phyloP scores from a whole-genome alignment of 495 filamentous ascomycete genomes.

The Rhypophila decipiens region DNA sequence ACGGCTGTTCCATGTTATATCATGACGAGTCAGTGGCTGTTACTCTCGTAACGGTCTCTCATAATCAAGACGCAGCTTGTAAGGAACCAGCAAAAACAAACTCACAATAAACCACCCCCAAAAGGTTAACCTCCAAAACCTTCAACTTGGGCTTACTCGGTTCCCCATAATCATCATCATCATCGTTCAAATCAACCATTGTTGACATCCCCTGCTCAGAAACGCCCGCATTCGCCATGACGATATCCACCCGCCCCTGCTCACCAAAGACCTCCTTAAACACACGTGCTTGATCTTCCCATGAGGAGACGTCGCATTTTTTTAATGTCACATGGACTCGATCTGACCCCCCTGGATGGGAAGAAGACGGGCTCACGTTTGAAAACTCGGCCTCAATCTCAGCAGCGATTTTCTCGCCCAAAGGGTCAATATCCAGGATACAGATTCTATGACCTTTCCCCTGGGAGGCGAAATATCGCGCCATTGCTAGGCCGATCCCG shows the following conservation, averaged over 20 bases:
- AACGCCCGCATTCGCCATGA: slow-evolving; percentile 53
- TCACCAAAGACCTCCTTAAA: slow-evolving; percentile 37
- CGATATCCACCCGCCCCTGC: slow-evolving; percentile 40
- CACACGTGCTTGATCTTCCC: slow-evolving; percentile 38
- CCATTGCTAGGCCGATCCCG: slow-evolving; percentile 48
- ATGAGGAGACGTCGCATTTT: slow-evolving; percentile 41
- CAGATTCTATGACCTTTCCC: slow-evolving; percentile 39
- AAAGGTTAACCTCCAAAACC: slow-evolving; percentile 43
- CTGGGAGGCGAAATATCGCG: slow-evolving; percentile 40
- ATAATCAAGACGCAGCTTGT: too few species aligned
- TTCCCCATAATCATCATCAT: too few species aligned
- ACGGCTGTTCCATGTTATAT: slow-evolving; percentile 27
- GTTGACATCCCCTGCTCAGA: slow-evolving; percentile 36
- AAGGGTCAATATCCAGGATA: slow-evolving; percentile 46
- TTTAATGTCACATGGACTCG: too few species aligned
- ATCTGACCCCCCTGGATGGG: too few species aligned
- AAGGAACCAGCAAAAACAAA: slow-evolving; percentile 5
- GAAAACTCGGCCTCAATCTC: slow-evolving; percentile 31
- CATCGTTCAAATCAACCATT: slow-evolving; percentile 26
- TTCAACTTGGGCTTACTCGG: slow-evolving; percentile 35
- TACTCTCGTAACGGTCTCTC: too few species aligned
- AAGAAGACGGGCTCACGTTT: slow-evolving; percentile 20
- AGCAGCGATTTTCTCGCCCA: slow-evolving; percentile 25
- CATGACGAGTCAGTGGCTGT: too few species aligned
- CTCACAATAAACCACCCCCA: slow-evolving; percentile 45